Evolutionary conservation across 495 filamentous ascomycete genomes (phyloP).

Genomic region (Tuber brumale): DNA sequence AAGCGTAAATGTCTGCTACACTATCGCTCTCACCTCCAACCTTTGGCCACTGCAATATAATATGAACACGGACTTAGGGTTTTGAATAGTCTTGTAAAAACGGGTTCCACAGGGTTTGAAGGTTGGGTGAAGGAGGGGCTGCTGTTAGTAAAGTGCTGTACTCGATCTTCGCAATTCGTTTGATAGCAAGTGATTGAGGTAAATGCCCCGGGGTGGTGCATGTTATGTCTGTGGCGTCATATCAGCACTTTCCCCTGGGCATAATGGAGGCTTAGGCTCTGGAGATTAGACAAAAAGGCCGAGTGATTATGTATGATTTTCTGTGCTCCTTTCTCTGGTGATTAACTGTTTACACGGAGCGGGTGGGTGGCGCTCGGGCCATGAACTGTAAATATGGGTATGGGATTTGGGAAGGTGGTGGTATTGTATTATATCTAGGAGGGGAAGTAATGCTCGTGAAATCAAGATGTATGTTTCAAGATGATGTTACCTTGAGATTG

Average conservation of each 20-base stretch:
- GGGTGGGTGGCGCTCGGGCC: no score
- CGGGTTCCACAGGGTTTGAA: not conserved
- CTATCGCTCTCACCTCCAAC: not conserved
- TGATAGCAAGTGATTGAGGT: not conserved
- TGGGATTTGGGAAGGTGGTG: not conserved
- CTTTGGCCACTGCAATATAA: not conserved
- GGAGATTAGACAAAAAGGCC: no score
- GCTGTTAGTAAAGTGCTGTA: not conserved
- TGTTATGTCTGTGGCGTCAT: not conserved
- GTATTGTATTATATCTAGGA: no score
- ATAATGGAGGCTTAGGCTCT: not conserved
- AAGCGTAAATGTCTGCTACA: not conserved
- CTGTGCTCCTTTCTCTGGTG: no score
- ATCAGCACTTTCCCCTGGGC: not conserved
- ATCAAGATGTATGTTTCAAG: not conserved
- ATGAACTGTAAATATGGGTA: not conserved
- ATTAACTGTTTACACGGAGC: no score
- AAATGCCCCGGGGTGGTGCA: no score
- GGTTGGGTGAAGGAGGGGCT: not conserved
- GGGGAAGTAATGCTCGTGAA: not conserved
- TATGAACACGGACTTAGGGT: not conserved
- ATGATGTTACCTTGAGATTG: no score
- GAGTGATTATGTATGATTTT: no score
- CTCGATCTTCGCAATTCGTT: not conserved
- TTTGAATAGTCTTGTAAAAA: not conserved